Conservation (phyloP, 148 eudicot species). For the Euryodendron excelsum region DNA sequence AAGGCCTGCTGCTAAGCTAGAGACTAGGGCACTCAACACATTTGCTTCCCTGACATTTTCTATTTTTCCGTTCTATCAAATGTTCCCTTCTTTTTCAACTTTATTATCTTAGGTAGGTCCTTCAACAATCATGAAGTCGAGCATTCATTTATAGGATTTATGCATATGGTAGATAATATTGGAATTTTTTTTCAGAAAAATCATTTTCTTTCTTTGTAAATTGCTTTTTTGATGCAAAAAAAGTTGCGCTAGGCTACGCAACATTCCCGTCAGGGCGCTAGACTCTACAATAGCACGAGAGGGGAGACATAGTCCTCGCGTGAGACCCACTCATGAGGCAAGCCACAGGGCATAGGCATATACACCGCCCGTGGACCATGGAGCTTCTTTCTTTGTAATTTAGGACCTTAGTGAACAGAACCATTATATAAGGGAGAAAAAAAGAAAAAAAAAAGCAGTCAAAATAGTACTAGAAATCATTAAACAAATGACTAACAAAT, state of each 20-base stretch:
- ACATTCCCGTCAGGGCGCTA: no score
- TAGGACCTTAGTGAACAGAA: background rate
- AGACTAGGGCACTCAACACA: background rate
- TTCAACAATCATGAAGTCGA: background rate
- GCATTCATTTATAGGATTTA: background rate
- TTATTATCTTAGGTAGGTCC: background rate
- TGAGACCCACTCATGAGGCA: no score
- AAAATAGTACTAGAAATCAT: background rate
- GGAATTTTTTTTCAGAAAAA: background rate
- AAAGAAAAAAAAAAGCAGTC: no score
- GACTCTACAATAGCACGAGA: no score
- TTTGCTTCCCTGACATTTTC: background rate
- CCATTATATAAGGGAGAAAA: background rate
- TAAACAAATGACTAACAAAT: background rate
- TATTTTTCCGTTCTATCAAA: background rate
- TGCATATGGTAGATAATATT: background rate
- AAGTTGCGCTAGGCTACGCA: no score
- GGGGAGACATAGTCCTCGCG: no score
- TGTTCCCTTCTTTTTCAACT: background rate
- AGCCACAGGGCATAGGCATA: no score
- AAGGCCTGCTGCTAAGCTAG: background rate
- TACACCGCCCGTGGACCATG: no score
- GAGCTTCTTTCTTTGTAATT: background rate
- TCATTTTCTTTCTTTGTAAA: background rate
- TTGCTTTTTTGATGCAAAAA: no score